Base-by-base conservation (phyloP, 139 green algal species). In the Cymbomonas tetramitiformis region DNA sequence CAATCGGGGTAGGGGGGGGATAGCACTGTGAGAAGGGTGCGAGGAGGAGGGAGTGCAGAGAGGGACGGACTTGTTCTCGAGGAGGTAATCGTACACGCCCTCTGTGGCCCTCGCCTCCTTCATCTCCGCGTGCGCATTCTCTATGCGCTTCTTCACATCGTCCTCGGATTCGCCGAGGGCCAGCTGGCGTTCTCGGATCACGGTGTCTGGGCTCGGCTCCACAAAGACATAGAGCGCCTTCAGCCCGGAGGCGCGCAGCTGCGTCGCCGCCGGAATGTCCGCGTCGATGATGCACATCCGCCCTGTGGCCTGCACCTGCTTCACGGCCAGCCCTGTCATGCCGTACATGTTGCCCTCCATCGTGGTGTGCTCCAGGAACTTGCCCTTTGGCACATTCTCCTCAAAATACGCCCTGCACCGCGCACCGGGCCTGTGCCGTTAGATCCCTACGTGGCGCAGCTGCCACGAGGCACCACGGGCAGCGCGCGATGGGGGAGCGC, bases 261-360 rank as follows among this genome's bases (percentile, higher is more conserved):
- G 43, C 23, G 38, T 30, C 25, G 44, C 56, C 10, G 19, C 30
- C 12, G 43, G 32, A 30, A 29, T 38, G 44, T 55, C 56, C 24
- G 40, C 44, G 26, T 52, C 44, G 18, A 64, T 29, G 41, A 64
- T 38, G 19, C 26, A 30, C 56, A 64, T 64, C 41, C 46, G 51
- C 33, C 54, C 54, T 21, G 38, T 39, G 7, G 25, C 6, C 6
- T 18, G 7, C 23, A 62, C 18, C 19, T 25, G 10, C 10, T 62
- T 43, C 9, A 62, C 18, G 12, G 32, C 54, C 19, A 6, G 4
- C 12, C 21, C 21, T 38, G 28, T 21, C 23, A 39, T 62, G 6
- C 54, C 54, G 54, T 62, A 62, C 24, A 33, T 38, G 4, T 48
- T 29, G 21, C 49, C 49, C 24, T 50, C n/a, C n/a, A 60, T 33